phyloP scores from a whole-genome alignment of 2,329 filamentous ascomycete genomes.

The Purpureocillium takamizusanense region DNA sequence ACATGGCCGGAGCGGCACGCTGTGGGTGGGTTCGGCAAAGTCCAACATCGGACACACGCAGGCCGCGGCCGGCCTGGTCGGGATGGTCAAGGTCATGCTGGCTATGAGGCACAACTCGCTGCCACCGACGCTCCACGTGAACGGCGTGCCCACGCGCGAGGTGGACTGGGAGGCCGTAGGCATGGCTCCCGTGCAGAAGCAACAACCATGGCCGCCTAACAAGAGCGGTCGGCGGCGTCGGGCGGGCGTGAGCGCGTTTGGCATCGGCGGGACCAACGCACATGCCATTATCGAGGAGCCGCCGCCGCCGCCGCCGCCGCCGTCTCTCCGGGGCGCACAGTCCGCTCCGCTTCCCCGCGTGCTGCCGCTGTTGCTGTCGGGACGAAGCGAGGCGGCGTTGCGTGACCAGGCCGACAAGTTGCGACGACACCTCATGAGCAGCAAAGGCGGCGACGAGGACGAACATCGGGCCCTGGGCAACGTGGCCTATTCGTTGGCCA shows the following conservation, averaged over 20 bases:
- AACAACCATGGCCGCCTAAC: constrained; percentile 6
- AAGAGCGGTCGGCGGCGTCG: constrained; percentile 19
- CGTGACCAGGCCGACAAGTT: constrained; percentile 6
- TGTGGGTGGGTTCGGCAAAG: constrained; percentile 49
- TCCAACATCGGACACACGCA: constrained; percentile 56
- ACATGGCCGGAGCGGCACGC: too few species aligned
- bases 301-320: background rate
- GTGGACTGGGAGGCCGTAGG: constrained; percentile 5
- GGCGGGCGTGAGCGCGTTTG: constrained; percentile 37
- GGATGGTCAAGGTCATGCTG: constrained; percentile 45
- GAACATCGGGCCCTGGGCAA: constrained; percentile 2
- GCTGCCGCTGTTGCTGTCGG: constrained; percentile 1
- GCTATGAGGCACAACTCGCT: constrained; percentile 17
- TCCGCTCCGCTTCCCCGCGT: too few species aligned
- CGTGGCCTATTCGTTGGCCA: constrained; percentile 6
- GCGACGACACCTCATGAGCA: background rate
- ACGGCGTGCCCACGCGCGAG: constrained; percentile 4
- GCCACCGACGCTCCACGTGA: constrained; percentile 22
- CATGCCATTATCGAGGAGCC: constrained; percentile 26
- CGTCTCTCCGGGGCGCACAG: too few species aligned
- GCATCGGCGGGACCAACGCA: constrained; percentile 39
- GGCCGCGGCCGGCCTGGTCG: constrained; percentile 49
- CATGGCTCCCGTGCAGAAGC: constrained; percentile 2
- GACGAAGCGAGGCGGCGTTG: constrained; percentile 3
- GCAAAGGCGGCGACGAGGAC: too few species aligned